Base-by-base conservation (phyloP, 1,284 basidiomycete genomes). In the Ceratobasidium sp. region DNA sequence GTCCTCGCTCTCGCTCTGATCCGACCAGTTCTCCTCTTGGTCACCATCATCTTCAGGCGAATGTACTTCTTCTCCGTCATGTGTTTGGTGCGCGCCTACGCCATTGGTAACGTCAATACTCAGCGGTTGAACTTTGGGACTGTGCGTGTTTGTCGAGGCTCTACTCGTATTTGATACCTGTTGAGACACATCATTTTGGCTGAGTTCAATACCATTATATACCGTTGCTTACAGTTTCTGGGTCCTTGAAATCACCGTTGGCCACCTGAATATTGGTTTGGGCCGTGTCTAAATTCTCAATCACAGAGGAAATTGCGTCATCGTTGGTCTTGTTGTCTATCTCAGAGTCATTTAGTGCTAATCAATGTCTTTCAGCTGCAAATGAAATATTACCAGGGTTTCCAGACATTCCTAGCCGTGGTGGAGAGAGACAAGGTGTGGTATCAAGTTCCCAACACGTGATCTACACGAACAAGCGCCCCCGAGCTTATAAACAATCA, bases 11-110 rank as follows among this genome's bases (percentile, higher is more conserved):
- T 67, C 79, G 13, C 64, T 64, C 26, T 78, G 81, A 1, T 33
- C 72, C 6, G 40, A 56, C 40, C 46, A 49, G 51, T 71, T 72
- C 0, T 78, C 67, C 7, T 68, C 70, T 61, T 56, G 53, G 39
- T 75, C 70, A 18, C 23, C n/a, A n/a, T 78, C 79, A n/a, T 77
- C 77, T 18, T 63, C 73, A 28, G 80, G 80, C 0, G 77, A 72
- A 23, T 56, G 72, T 10, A 64, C 79, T 0, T 79, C 80, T 5
- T 72, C 78, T 23, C 68, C 78, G 18, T 70, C 18, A 28, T 76
- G 72, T 10, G 33, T 10, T 51, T 49, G 18, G 49, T 53, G 28
- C n/a, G 23, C n/a, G 20, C n/a, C 63, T 44, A 9, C 63, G 9
- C 42, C 33, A 12, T n/a, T 26, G 20, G n/a, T 26, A 46, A 26